Conservation (phyloP, 2,329 filamentous ascomycete genomes). For the Orbilia ellipsospora region DNA sequence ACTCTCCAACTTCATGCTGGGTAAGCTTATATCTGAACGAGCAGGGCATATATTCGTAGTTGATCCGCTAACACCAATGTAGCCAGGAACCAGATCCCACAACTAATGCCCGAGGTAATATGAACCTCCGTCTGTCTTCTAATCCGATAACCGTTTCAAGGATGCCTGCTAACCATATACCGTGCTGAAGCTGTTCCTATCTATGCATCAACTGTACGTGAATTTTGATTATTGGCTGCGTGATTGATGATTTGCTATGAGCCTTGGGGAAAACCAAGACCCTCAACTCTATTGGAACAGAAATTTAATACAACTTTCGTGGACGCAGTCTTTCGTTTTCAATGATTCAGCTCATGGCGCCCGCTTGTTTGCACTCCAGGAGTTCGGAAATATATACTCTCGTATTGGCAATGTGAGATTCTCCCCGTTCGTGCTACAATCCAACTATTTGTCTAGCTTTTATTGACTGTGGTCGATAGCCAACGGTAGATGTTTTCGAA, state of each 20-base stretch:
- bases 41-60: not conserved
- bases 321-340: conserved; percentile 79
- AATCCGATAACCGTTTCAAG: not conserved
- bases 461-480: conserved; percentile 67
- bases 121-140: not conserved
- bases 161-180: conserved; percentile 58
- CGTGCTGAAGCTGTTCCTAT: conserved; percentile 81
- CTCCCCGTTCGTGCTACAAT: conserved; percentile 8
- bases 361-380: conserved; percentile 93
- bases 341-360: conserved; percentile 96
- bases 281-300: no score
- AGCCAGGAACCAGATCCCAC: conserved; percentile 82
- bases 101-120: conserved; percentile 72
- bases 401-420: conserved; percentile 86
- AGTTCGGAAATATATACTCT: conserved; percentile 97
- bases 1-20: conserved; percentile 87
- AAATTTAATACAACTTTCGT: no score
- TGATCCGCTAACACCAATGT: conserved; percentile 27
- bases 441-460: not conserved
- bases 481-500: conserved; percentile 95
- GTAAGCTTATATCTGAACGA: conserved; percentile 65
- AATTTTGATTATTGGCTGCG: not conserved
- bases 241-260: no score
- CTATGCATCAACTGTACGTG: conserved; percentile 82
- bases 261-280: no score